Base-by-base conservation (phyloP, 1,284 basidiomycete species). In the Pterula multifida region DNA sequence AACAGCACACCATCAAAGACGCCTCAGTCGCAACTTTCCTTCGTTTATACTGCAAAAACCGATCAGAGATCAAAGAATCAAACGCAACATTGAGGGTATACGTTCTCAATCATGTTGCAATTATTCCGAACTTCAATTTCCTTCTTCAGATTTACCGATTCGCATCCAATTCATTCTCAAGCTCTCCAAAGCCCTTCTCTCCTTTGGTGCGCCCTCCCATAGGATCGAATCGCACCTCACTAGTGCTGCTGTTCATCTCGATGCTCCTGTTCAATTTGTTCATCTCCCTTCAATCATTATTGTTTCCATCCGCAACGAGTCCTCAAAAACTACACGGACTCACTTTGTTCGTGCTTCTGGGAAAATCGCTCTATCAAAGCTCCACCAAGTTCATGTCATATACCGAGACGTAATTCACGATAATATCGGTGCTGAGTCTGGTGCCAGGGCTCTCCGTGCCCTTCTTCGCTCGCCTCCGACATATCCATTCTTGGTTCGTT, bases 161-260 rank as follows among this genome's bases (percentile, higher is more conserved):
- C 75, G 85, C 48, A 79, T 84, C 59, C 78, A 81, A 53, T 92
- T 92, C 64, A 75, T 92, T 23, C 68, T 91, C 53, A 82, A 81
- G 58, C 74, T 93, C 24, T 85, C 87, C 22, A 88, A 85, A 63
- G 85, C 85, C 9, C 71, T 94, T 36, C 74, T 94, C 58, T 71
- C 75, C 2, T 90, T 86, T 60, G 90, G 90, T 19, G 85, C 90
- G 19, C 90, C 90, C 2, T 90, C 88, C 23, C 90, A 93, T 64
- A 75, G 90, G 26, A 83, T 91, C 56, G 87, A 91, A 64, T 80
- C 83, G 1, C 90, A 91, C 61, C 72, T 94, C 11, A 68, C 69
- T 44, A 68, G 71, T 1, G 75, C 76, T 1, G 73, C 79, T 3
- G 62, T 66, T 3, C 72, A 75, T 26, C 68, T 85, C 22, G 68